Base-by-base conservation (phyloP, 371 early-diverging fungal genomes). In the Furculomyces boomerangus region DNA sequence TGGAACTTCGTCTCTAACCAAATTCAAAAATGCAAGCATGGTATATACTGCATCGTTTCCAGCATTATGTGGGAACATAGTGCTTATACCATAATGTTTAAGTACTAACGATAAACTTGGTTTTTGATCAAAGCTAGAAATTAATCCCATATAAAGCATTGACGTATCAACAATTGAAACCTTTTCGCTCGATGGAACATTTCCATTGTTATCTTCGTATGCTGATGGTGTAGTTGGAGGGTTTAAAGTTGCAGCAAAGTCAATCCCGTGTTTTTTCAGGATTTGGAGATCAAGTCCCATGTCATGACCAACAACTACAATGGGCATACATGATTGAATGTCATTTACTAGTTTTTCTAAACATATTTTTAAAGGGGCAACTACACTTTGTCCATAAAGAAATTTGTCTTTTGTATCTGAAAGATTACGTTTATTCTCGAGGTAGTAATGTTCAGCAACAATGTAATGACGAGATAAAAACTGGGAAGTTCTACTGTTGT, bases 41-140 rank as follows among this genome's bases (percentile, higher is more conserved):
- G 79, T 78, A 53, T 79, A 82, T 58, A 77, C 79, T n/a, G 80
- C 80, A 59, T 83, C 83, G 53, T 82, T 82, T n/a, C 43, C 43
- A 13, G 43, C 43, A 43, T 43, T 43, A 20, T 43, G 43, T 3
- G 43, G 43, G 22, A 13, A 43, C 10, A 43, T 7, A 20, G 22
- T 20, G 5, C 3, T 5, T 16, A 20, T 20, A n/a, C 43, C 43
- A 20, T 43, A 43, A 13, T 43, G 43, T 20, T 43, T 43, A 20
- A 43, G 43, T 16, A 20, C 43, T n/a, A n/a, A n/a, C 43, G 43
- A 43, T 43, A 43, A 20, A 43, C 43, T 43, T 5, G 43, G 43
- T 20, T 43, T 43, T 43, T 43, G n/a, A 20, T 43, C 22, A 3
- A 43, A n/a, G 22, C 22, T 43, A 22, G 43, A 43, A 20, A 20